Percentiles rank a stretch among this genome's conserved stretches.
phyloP scores from a whole-genome alignment of 495 filamentous ascomycete species.

The Aspergillus hancockii region DNA sequence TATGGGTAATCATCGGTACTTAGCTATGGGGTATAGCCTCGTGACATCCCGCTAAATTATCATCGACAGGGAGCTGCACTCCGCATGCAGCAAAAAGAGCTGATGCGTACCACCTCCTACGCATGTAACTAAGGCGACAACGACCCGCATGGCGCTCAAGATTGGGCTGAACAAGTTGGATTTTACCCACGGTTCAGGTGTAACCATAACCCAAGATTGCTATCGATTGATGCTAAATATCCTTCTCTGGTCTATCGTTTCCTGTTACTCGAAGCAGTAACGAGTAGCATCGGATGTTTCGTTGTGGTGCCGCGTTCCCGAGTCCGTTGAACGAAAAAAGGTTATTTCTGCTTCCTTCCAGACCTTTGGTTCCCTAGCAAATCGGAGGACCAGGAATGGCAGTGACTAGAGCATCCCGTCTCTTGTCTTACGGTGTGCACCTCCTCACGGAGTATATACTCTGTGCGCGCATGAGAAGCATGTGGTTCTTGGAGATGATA shows the following conservation, averaged over 20 bases:
- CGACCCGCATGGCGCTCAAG: conserved; percentile 11
- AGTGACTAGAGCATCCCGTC: background rate
- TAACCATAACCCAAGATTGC: conserved; percentile 4
- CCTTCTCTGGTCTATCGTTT: background rate
- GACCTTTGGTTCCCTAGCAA: background rate
- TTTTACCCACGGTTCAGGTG: conserved; percentile 11
- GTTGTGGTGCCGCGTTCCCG: background rate
- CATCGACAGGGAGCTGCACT: conserved; percentile 13
- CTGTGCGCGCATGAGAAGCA: too few species aligned
- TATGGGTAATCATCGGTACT: conserved; percentile 4
- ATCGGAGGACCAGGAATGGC: conserved; percentile 3
- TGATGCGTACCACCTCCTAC: conserved; percentile 11
- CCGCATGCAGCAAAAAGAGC: conserved; percentile 20
- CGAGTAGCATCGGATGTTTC: background rate
- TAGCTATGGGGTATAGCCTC: background rate
- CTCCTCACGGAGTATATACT: background rate
- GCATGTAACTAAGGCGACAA: conserved; percentile 8
- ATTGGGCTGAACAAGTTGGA: conserved; percentile 12
- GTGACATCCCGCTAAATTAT: conserved; percentile 2
- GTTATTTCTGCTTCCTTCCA: conserved; percentile 2
- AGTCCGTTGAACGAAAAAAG: background rate
- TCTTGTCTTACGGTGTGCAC: background rate
- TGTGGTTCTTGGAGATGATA: too few species aligned
- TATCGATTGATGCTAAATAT: background rate
- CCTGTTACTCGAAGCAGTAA: background rate